Percentiles rank a stretch among this genome's conserved stretches.
Conservation (phyloP, 371 early-diverging fungal genomes). For the Mucor racemosus region DNA sequence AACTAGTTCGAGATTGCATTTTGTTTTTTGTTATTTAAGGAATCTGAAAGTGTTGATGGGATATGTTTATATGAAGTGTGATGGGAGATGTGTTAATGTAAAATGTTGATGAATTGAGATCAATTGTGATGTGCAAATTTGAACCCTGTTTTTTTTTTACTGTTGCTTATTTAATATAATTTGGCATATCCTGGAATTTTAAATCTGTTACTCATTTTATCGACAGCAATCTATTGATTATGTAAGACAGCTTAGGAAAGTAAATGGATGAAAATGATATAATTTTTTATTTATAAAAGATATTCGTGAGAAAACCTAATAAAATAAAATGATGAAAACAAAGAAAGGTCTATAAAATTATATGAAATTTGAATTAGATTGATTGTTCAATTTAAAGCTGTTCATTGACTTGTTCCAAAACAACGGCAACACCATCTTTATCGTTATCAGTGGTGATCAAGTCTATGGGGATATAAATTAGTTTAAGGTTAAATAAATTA, state of each 20-base stretch:
- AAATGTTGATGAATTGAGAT: too few relatives aligned
- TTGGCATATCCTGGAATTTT: too few relatives aligned
- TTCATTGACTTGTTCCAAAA: constrained; percentile 36
- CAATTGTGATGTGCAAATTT: not conserved
- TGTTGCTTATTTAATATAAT: not conserved
- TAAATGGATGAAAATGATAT: not conserved
- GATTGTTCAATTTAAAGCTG: constrained; percentile 5
- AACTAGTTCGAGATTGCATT: constrained; percentile 3
- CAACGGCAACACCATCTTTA: constrained; percentile 43
- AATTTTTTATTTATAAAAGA: not conserved
- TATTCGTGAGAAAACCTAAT: not conserved
- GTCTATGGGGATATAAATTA: constrained; percentile 22
- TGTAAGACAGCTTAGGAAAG: not conserved
- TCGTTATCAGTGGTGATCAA: constrained; percentile 32
- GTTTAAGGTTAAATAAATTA: not conserved
- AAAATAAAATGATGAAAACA: not conserved
- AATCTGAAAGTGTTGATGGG: too few relatives aligned
- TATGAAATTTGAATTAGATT: not conserved
- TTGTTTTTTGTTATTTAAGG: constrained; percentile 1
- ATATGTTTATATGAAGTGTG: too few relatives aligned
- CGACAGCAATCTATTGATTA: not conserved
- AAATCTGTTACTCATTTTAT: too few relatives aligned
- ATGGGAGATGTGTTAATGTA: too few relatives aligned
- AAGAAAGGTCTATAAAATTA: not conserved
- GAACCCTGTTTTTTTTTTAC: not conserved